Evolutionary conservation across 371 early-diverging fungal genomes (phyloP).

Genomic region (Actinomucor elegans): DNA sequence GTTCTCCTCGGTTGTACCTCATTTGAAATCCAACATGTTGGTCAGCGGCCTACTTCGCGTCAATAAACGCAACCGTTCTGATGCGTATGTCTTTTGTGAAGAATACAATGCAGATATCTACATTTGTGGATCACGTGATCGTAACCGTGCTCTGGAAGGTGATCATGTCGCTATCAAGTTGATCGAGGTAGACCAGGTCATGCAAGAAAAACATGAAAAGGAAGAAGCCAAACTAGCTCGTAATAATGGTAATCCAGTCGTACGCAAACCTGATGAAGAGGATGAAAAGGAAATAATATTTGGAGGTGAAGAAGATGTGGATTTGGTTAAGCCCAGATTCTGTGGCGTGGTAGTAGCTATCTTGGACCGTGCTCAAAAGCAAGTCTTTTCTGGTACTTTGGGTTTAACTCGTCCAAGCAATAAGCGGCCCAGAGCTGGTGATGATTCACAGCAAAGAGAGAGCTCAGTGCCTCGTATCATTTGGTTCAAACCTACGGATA

Average conservation of each 20-base stretch:
- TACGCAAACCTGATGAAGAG: slow-evolving; percentile 50
- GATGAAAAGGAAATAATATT: slow-evolving; percentile 55
- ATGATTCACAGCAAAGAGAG: slow-evolving; percentile 19
- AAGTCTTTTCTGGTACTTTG: slow-evolving; percentile 63
- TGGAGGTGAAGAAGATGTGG: slow-evolving; percentile 54
- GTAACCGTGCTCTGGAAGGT: slow-evolving; percentile 88
- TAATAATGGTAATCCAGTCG: slow-evolving; percentile 41
- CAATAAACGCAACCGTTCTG: slow-evolving; percentile 77
- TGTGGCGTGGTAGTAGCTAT: slow-evolving; percentile 71
- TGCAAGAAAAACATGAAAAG: slow-evolving; percentile 51
- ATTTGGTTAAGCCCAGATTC: slow-evolving; percentile 52
- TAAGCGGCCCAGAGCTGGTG: slow-evolving; percentile 40
- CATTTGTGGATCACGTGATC: slow-evolving; percentile 71
- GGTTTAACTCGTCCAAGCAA: slow-evolving; percentile 57
- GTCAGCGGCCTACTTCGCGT: slow-evolving; percentile 77
- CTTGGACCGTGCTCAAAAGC: slow-evolving; percentile 58
- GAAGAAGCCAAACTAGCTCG: slow-evolving; percentile 49
- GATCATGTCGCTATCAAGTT: slow-evolving; percentile 82
- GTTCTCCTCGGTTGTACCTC: slow-evolving; percentile 48
- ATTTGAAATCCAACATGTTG: slow-evolving; percentile 41
- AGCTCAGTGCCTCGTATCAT: slow-evolving; percentile 51
- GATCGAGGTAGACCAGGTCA: slow-evolving; percentile 64
- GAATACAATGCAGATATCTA: slow-evolving; percentile 70
- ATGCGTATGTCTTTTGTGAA: slow-evolving; percentile 83
- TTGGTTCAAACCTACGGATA: slow-evolving; percentile 89